Evolutionary conservation across 352 stramenopile species (phyloP), one percentile per base, ranked within the genome.

Genomic region (Phytophthora litchii): DNA sequence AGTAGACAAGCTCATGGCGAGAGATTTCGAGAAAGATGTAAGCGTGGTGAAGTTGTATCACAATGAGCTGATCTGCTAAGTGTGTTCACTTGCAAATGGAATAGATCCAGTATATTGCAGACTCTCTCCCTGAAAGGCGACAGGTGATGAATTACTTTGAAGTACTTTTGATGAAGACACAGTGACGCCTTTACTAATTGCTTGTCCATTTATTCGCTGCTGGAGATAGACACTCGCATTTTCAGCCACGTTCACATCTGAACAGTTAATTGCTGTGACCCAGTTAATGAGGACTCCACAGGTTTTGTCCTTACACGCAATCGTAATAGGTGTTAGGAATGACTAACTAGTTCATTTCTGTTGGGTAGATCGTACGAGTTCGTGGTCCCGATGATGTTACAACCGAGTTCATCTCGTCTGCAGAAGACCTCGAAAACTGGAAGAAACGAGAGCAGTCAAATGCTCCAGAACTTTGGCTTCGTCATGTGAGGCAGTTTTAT

Each of bases 1-100:
- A 71, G 83, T 91, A 13, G 85, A 94, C 70, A 92, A 92, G 49
- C 67, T 94, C n/a, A 67, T 94, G 23, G 62, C 70, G 36, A 44
- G 53, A 17, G 81, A 92, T 35, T 93, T 91, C 35, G 54, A 79
- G n/a, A 54, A 71, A n/a, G 80, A 91, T 64, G 79, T 91, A 57
- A 32, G 34, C 14, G 11, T 32, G 7, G n/a, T 6, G 12, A 16
- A 19, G 27, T 16, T 29, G 36, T n/a, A 48, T 32, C 25, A 8
- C 10, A 34, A 34, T 13, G 29, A 34, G 3, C 29, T 11, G 10
- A 34, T 34, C 23, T 27, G 3, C 23, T 67, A 1, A 51, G 44
- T 42, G 5, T 1, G 35, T 29, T 57, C 23, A 48, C 21, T 11
- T 19, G 20, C 20, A n/a, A 35, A n/a, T 32, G n/a, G 4, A 11